Evolutionary conservation across 306 rosid species (phyloP).

Genomic region (Rosa rugosa): DNA sequence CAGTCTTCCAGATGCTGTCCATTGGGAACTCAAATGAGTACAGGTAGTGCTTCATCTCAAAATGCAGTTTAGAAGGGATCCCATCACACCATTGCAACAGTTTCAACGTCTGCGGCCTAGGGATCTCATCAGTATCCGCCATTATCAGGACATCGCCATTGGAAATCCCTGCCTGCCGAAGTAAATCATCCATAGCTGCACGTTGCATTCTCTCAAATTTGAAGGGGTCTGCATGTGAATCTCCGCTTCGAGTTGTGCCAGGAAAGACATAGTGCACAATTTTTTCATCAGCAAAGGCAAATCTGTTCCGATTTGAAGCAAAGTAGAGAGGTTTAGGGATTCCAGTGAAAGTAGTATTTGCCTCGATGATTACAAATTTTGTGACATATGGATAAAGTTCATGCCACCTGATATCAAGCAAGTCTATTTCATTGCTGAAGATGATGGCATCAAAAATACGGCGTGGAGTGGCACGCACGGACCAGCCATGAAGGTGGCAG

Average conservation of each 20-base stretch:
- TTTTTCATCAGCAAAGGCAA: slow-evolving; percentile 61
- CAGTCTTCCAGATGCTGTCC: slow-evolving; percentile 90
- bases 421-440: slow-evolving; percentile 87
- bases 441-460: slow-evolving; percentile 70
- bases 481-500: slow-evolving; percentile 87
- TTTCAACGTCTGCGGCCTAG: slow-evolving; percentile 70
- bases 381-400: slow-evolving; percentile 75
- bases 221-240: slow-evolving; percentile 59
- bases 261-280: slow-evolving; percentile 44
- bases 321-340: slow-evolving; percentile 71
- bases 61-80: slow-evolving; percentile 75
- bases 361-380: slow-evolving; percentile 79
- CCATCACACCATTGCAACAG: slow-evolving; percentile 89
- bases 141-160: slow-evolving; percentile 68
- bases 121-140: slow-evolving; percentile 89
- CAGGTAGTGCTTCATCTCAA: slow-evolving; percentile 79
- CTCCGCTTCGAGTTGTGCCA: slow-evolving; percentile 45
- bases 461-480: slow-evolving; percentile 69
- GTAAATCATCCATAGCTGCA: slow-evolving; percentile 53
- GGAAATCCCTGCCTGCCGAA: slow-evolving; percentile 60
- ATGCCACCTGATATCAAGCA: slow-evolving; percentile 82
- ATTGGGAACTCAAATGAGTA: slow-evolving; percentile 89
- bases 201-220: slow-evolving; percentile 67
- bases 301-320: slow-evolving; percentile 42
- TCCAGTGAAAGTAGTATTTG: slow-evolving; percentile 82